These are phyloP conservation scores for Phytophthora macrochlamydospora DNA, from an alignment of 352 stramenopile species.

Conservation along the genomic window DNA sequence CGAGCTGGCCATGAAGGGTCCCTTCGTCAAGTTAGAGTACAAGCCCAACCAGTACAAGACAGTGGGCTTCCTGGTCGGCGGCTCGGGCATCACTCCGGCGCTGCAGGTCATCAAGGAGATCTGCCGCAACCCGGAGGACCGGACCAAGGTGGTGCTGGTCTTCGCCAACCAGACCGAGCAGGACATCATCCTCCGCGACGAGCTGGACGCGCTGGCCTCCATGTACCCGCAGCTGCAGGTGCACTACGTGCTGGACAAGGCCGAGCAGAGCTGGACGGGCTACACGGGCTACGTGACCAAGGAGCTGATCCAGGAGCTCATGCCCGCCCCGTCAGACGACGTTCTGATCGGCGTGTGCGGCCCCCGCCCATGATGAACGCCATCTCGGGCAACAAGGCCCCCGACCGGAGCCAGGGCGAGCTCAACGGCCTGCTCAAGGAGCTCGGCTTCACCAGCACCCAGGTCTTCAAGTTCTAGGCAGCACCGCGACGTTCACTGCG, in stretches of 20 bases:
- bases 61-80: conserved; percentile 80
- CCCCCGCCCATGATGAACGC: conserved; percentile 85
- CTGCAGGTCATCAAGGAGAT: conserved; percentile 82
- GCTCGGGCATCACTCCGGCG: conserved; percentile 83
- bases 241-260: conserved; percentile 60
- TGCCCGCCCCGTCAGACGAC: conserved; percentile 66
- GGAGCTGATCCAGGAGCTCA: conserved; percentile 69
- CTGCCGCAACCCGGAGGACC: conserved; percentile 75
- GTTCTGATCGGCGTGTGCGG: conserved; percentile 83
- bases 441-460: conserved; percentile 54
- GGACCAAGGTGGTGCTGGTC: conserved; percentile 79
- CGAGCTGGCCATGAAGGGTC: conserved; percentile 85
- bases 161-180: conserved; percentile 82
- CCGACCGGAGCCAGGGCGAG: conserved; percentile 80
- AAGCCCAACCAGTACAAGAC: conserved; percentile 82
- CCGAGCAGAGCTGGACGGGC: conserved; percentile 52
- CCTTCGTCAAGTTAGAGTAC: conserved; percentile 88
- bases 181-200: conserved; percentile 86
- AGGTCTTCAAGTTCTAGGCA: conserved; percentile 77
- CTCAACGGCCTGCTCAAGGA: conserved; percentile 79
- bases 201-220: conserved; percentile 68
- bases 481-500: not conserved
- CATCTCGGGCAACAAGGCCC: conserved; percentile 80
- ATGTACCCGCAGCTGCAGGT: conserved; percentile 72
- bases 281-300: conserved; percentile 72